Evolutionary conservation across 1,284 basidiomycete genomes (phyloP).

Genomic region (Microbotryomycetes sp.): DNA sequence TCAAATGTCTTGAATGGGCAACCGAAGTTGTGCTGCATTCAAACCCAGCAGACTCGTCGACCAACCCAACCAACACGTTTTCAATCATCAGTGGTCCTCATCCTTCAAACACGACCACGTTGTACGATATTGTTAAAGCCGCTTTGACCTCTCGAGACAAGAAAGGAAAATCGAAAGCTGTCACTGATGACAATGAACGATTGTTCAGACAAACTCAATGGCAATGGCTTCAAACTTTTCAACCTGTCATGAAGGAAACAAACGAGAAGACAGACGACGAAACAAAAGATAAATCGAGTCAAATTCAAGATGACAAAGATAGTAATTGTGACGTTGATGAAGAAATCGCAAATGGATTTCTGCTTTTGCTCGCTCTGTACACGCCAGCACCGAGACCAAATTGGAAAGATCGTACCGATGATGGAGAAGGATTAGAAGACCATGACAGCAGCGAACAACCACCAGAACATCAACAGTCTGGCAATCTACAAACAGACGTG

Average conservation of each 20-base stretch:
- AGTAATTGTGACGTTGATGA: too few species aligned
- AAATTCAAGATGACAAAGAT: background rate
- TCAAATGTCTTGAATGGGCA: constrained; percentile 26
- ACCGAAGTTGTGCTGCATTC: constrained; percentile 24
- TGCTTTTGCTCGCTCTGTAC: constrained; percentile 24
- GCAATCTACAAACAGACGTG: background rate
- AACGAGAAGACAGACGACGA: background rate
- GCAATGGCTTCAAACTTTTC: constrained; percentile 19
- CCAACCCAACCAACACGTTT: background rate
- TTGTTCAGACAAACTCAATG: background rate
- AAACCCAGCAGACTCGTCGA: constrained; percentile 1
- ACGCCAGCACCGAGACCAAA: background rate
- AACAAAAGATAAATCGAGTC: background rate
- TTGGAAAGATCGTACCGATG: background rate
- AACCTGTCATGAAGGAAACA: background rate
- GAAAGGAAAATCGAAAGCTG: constrained; percentile 25
- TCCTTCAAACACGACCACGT: background rate
- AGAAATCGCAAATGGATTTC: constrained; percentile 6
- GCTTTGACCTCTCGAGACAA: constrained; percentile 15
- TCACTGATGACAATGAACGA: constrained; percentile 10
- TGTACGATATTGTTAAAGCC: constrained; percentile 5
- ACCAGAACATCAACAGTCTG: too few species aligned
- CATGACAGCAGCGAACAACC: background rate
- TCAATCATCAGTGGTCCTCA: constrained; percentile 7
- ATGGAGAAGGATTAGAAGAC: background rate